A percentile compares a stretch with the other conserved stretches of the same genome.
These are phyloP conservation scores for Naganishia vishniacii DNA, from an alignment of 768 basidiomycete genomes.

Conservation along the genomic window DNA sequence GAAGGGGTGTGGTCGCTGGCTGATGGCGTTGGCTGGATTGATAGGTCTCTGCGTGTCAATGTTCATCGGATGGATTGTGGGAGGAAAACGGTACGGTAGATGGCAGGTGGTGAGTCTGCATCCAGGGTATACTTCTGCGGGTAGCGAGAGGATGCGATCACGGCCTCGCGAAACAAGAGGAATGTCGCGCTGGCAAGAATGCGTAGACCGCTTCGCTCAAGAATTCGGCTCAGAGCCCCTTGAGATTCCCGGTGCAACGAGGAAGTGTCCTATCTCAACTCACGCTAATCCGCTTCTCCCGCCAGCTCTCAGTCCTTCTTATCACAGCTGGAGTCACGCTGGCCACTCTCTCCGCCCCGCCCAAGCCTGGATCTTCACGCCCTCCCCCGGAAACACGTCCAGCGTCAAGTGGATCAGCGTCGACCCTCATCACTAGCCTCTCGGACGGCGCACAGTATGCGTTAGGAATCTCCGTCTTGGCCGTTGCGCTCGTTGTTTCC, in stretches of 20 bases:
- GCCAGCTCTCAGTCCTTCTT: slow-evolving; percentile 60
- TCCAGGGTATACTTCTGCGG: no score
- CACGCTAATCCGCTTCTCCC: background rate
- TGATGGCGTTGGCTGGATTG: no score
- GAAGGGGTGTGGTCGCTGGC: background rate
- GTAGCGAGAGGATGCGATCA: no score
- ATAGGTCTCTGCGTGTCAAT: slow-evolving; percentile 71
- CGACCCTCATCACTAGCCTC: slow-evolving; percentile 6
- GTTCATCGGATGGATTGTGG: slow-evolving; percentile 61
- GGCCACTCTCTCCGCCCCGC: slow-evolving; percentile 60
- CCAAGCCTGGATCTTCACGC: slow-evolving; percentile 24
- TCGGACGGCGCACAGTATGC: slow-evolving; percentile 51
- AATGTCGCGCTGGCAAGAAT: no score
- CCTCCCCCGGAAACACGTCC: background rate
- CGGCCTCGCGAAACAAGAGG: no score
- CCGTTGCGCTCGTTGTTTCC: slow-evolving; percentile 62
- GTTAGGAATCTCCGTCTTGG: slow-evolving; percentile 65
- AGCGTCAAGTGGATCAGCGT: background rate
- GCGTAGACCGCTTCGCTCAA: no score
- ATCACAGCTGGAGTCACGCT: slow-evolving; percentile 68
- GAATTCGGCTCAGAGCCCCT: no score
- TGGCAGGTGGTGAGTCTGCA: slow-evolving; percentile 56
- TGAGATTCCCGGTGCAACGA: no score
- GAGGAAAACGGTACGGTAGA: slow-evolving; percentile 58
- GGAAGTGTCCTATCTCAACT: no score